A percentile compares a stretch with the other conserved stretches of the same genome.
These are phyloP conservation scores for Hypoxylon subgilvum DNA, from an alignment of 495 filamentous ascomycete genomes.

Conservation along the genomic window DNA sequence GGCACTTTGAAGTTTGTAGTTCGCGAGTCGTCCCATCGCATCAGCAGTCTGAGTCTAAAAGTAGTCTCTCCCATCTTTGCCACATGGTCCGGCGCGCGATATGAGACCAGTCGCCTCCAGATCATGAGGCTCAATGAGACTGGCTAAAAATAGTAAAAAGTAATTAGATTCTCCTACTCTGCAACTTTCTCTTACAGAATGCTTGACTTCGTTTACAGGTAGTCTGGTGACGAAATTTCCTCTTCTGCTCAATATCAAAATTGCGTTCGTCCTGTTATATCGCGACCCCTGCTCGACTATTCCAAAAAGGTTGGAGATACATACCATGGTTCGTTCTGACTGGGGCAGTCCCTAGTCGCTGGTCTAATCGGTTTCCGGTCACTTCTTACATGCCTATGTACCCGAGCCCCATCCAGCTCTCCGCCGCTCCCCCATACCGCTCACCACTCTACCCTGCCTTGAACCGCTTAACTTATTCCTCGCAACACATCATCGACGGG, in stretches of 20 bases:
- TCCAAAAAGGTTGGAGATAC: slow-evolving; percentile 39
- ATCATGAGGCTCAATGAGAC: slow-evolving; percentile 31
- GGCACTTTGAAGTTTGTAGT: slow-evolving; percentile 29
- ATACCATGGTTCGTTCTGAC: slow-evolving; percentile 36
- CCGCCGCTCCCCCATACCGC: slow-evolving; percentile 40
- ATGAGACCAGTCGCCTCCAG: slow-evolving; percentile 17
- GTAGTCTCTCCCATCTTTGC: slow-evolving; percentile 13
- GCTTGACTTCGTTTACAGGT: slow-evolving; percentile 12
- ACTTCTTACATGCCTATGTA: slow-evolving; percentile 40
- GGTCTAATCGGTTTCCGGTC: slow-evolving; percentile 42
- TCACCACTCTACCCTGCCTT: slow-evolving; percentile 34
- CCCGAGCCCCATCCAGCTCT: slow-evolving; percentile 41
- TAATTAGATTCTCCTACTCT: slow-evolving; percentile 13
- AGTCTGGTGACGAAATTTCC: slow-evolving; percentile 27
- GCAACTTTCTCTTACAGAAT: slow-evolving; percentile 19
- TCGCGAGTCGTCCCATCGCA: slow-evolving; percentile 17
- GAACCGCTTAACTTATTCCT: slow-evolving; percentile 36
- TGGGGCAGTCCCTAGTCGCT: slow-evolving; percentile 38
- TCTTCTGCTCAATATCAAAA: slow-evolving; percentile 38
- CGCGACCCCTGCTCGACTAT: slow-evolving; percentile 38
- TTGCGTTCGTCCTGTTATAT: slow-evolving; percentile 44
- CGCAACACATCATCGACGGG: slow-evolving; percentile 51
- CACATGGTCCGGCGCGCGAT: slow-evolving; percentile 24
- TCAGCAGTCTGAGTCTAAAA: slow-evolving; percentile 17
- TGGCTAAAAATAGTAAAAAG: slow-evolving; percentile 31